Percentiles rank a stretch among this genome's conserved stretches.
These are phyloP conservation scores for Umbelopsis sp. DNA, from an alignment of 192 early-diverging fungal species.

Conservation along the genomic window DNA sequence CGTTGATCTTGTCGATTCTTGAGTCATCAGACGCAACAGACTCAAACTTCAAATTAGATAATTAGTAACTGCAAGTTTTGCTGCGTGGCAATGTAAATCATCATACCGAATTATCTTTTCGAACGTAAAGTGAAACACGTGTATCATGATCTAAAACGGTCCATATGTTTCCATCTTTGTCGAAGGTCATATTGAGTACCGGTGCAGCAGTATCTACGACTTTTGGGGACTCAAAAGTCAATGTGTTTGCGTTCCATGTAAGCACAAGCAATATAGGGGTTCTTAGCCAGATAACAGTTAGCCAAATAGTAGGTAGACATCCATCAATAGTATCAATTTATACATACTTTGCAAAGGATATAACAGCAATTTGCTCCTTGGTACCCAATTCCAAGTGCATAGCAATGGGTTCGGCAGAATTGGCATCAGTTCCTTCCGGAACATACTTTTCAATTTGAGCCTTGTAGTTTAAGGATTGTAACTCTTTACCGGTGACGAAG, in stretches of 20 bases:
- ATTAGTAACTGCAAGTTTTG: neutral
- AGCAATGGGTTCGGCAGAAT: constrained; percentile 30
- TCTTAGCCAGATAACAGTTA: neutral
- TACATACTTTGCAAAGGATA: constrained; percentile 37
- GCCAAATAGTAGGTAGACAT: neutral
- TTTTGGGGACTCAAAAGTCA: constrained; percentile 1
- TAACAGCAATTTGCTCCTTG: constrained; percentile 8
- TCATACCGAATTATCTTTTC: constrained; percentile 10
- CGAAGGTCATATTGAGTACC: constrained; percentile 22
- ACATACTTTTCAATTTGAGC: constrained; percentile 27
- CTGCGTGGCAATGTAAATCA: neutral
- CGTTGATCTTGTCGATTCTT: neutral
- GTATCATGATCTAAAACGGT: constrained; percentile 12
- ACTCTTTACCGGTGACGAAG: constrained; percentile 56
- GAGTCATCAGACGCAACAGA: neutral
- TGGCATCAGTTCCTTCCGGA: constrained; percentile 29
- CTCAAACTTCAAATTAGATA: neutral
- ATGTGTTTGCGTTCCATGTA: constrained; percentile 16
- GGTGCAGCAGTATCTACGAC: constrained; percentile 21
- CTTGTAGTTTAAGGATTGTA: constrained; percentile 70
- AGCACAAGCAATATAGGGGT: constrained; percentile 25
- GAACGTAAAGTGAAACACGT: neutral
- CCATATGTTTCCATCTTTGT: constrained; percentile 27
- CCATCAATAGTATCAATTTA: neutral
- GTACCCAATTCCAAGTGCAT: constrained; percentile 16